These are phyloP conservation scores for Craspedostauros australis DNA, from an alignment of 108 stramenopile species.

Conservation along the genomic window DNA sequence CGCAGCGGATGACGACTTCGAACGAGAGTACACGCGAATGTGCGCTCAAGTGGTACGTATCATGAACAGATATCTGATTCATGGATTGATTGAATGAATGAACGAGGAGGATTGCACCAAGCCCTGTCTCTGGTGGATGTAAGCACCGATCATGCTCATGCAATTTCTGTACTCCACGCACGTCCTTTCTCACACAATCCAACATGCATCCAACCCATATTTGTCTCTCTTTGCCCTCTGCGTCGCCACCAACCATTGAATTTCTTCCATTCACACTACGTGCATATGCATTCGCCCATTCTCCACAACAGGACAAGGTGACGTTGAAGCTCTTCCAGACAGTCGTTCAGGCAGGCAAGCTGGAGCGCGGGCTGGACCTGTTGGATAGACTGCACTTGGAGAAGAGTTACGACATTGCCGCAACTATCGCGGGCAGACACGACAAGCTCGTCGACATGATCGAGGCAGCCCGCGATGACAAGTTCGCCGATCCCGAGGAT, in stretches of 20 bases:
- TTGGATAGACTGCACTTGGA: constrained; percentile 64
- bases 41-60: constrained; percentile 69
- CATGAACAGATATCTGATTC: too few species aligned
- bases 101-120: too few species aligned
- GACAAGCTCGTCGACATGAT: constrained; percentile 52
- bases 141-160: too few species aligned
- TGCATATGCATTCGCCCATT: background rate
- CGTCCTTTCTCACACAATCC: too few species aligned
- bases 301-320: constrained; percentile 56
- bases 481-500: constrained; percentile 31
- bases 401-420: constrained; percentile 68
- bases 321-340: constrained; percentile 61
- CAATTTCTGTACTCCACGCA: too few species aligned
- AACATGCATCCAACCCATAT: too few species aligned
- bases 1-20: constrained; percentile 39
- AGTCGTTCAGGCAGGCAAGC: constrained; percentile 51
- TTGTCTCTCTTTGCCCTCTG: too few species aligned
- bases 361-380: constrained; percentile 66
- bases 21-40: constrained; percentile 48
- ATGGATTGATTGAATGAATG: too few species aligned
- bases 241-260: too few species aligned
- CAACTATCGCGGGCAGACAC: constrained; percentile 54
- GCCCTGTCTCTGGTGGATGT: too few species aligned
- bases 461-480: constrained; percentile 40
- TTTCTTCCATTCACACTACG: too few species aligned